A percentile compares a stretch with the other conserved stretches of the same genome.
phyloP scores from a whole-genome alignment of 192 early-diverging fungal species.

The Dissophora ornata region DNA sequence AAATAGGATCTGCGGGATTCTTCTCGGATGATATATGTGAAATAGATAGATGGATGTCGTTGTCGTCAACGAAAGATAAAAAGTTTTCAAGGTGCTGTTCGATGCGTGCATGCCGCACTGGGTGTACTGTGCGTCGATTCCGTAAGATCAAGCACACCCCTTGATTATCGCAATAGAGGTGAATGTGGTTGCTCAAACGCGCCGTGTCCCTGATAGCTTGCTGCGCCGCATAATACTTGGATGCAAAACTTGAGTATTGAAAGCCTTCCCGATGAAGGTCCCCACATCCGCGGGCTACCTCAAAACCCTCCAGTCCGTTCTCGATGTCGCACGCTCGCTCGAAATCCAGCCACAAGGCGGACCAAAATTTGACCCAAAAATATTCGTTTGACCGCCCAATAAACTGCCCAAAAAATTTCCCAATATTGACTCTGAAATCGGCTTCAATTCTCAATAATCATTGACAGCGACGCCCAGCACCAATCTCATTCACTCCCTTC shows the following conservation, averaged over 20 bases:
- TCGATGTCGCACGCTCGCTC: no score
- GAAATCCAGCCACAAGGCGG: no score
- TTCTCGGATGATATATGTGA: slow-evolving; percentile 3
- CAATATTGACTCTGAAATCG: no score
- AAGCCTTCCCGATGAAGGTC: no score
- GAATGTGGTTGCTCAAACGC: slow-evolving; percentile 1
- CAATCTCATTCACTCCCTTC: no score
- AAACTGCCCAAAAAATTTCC: no score
- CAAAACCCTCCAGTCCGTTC: no score
- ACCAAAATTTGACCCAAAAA: no score
- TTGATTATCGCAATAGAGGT: slow-evolving; percentile 2
- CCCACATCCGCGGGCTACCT: no score
- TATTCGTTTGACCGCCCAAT: no score
- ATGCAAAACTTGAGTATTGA: slow-evolving; percentile 13
- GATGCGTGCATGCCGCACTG: not conserved
- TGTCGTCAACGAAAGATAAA: slow-evolving; percentile 3
- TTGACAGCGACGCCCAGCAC: no score
- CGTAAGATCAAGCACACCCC: not conserved
- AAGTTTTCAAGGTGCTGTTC: not conserved
- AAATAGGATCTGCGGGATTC: slow-evolving; percentile 9
- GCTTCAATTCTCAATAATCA: no score
- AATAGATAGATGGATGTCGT: not conserved
- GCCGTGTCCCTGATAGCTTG: slow-evolving; percentile 13
- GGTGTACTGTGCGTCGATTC: slow-evolving; percentile 7
- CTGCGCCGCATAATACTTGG: slow-evolving; percentile 8